Evolutionary conservation across 345 rosid genomes (phyloP).

Genomic region (Theobroma cacao): DNA sequence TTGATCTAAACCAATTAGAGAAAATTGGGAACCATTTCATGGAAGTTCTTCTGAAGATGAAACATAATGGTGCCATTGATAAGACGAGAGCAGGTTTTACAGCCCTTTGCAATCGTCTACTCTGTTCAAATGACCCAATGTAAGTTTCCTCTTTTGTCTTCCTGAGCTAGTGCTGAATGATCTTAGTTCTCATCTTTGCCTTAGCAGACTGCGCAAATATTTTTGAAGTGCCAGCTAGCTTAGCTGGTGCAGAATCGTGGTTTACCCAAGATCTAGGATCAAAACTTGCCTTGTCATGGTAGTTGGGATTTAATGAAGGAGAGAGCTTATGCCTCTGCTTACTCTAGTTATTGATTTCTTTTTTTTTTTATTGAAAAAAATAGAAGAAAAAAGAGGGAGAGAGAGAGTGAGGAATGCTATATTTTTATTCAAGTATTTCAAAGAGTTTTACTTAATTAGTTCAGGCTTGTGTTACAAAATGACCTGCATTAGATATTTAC

Average conservation of each 20-base stretch:
- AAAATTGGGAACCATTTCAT: constrained; percentile 86
- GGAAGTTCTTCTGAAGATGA: constrained; percentile 95
- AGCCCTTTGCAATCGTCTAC: constrained; percentile 91
- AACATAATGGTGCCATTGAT: constrained; percentile 97
- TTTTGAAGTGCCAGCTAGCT: neutral
- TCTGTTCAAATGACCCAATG: constrained; percentile 91
- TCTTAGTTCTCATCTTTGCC: neutral
- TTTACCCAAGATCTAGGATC: neutral
- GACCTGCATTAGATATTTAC: neutral
- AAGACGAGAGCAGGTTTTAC: constrained; percentile 98
- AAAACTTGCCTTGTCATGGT: neutral
- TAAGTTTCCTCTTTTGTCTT: constrained; percentile 23
- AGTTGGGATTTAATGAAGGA: neutral
- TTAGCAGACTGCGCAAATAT: neutral
- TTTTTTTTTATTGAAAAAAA: neutral
- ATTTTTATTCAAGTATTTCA: neutral
- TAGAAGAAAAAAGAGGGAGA: neutral
- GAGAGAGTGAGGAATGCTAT: neutral
- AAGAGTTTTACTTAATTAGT: neutral
- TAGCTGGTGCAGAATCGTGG: neutral
- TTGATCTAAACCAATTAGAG: constrained; percentile 83
- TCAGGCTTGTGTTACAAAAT: neutral
- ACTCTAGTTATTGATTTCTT: neutral
- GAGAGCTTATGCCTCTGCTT: neutral
- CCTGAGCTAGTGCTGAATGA: constrained; percentile 4